A percentile compares a stretch with the other conserved stretches of the same genome.
Conservation (phyloP, 495 filamentous ascomycete species). For the Evernia prunastri region DNA sequence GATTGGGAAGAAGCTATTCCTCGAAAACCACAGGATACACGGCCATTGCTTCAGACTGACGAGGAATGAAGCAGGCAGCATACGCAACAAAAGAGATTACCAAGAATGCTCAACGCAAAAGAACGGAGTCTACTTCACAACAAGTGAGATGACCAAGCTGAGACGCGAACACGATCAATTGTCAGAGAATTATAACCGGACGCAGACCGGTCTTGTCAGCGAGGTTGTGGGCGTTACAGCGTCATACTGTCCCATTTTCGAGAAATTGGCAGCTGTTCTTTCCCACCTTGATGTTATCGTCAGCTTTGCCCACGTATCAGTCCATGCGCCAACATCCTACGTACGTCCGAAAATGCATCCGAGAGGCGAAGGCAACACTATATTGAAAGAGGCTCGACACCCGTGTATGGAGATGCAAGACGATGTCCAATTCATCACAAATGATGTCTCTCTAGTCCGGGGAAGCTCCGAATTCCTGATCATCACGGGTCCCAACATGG, state of each 20-base stretch:
- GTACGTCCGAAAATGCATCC: slow-evolving; percentile 87
- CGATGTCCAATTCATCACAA: slow-evolving; percentile 96
- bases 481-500: slow-evolving; percentile 99
- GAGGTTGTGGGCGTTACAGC: slow-evolving; percentile 91
- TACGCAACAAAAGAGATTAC: slow-evolving; percentile 83
- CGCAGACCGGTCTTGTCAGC: slow-evolving; percentile 81
- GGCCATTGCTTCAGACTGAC: slow-evolving; percentile 97
- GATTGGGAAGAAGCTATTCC: slow-evolving; percentile 93
- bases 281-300: slow-evolving; percentile 97
- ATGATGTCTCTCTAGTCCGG: slow-evolving; percentile 81
- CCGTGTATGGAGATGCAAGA: slow-evolving; percentile 99
- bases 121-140: slow-evolving; percentile 98
- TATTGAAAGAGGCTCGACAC: slow-evolving; percentile 88
- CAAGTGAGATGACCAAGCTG: slow-evolving; percentile 68
- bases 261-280: slow-evolving; percentile 79
- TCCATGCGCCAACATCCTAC: slow-evolving; percentile 88
- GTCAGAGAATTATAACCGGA: slow-evolving; percentile 91
- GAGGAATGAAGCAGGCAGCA: slow-evolving; percentile 82
- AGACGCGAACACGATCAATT: slow-evolving; percentile 91
- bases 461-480: slow-evolving; percentile 85
- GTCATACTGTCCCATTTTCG: slow-evolving; percentile 90
- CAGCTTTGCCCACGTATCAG: slow-evolving; percentile 86
- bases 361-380: slow-evolving; percentile 81
- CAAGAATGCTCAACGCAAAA: slow-evolving; percentile 98
- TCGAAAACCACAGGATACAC: slow-evolving; percentile 92